Conservation (phyloP, 768 basidiomycete species). For the Cubamyces sp. region DNA sequence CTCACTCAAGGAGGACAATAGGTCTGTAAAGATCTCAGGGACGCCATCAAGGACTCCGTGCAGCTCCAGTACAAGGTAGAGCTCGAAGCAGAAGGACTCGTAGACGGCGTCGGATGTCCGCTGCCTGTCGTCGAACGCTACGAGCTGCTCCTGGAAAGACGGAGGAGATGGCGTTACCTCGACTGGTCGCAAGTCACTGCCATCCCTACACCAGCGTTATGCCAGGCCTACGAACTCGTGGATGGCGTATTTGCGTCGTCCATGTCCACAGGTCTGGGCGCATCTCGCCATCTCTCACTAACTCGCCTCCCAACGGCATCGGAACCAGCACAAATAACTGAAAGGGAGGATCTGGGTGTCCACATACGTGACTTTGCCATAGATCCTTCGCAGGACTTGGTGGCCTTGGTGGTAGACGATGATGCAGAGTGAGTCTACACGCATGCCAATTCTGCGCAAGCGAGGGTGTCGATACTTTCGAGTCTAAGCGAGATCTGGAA, state of each 20-base stretch:
- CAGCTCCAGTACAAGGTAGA: conserved; percentile 39
- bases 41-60: conserved; percentile 28
- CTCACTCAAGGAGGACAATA: conserved; percentile 5
- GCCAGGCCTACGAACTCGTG: conserved; percentile 63
- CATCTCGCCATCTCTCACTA: conserved; percentile 31
- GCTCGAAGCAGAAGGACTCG: conserved; percentile 36
- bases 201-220: conserved; percentile 41
- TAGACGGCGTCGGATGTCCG: conserved; percentile 28
- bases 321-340: conserved; percentile 22
- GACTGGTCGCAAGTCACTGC: conserved; percentile 31
- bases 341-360: conserved; percentile 44
- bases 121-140: conserved; percentile 39
- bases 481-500: too few species aligned
- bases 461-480: too few species aligned
- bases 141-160: conserved; percentile 38
- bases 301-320: conserved; percentile 33
- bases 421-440: conserved; percentile 25
- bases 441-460: too few species aligned
- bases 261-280: conserved; percentile 18
- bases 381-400: conserved; percentile 67
- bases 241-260: conserved; percentile 59
- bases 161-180: conserved; percentile 41
- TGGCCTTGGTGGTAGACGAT: conserved; percentile 46
- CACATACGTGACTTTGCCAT: conserved; percentile 60
- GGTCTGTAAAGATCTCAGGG: conserved; percentile 32